Conservation (phyloP, 2,329 filamentous ascomycete genomes). For the Hypoxylon sp. region DNA sequence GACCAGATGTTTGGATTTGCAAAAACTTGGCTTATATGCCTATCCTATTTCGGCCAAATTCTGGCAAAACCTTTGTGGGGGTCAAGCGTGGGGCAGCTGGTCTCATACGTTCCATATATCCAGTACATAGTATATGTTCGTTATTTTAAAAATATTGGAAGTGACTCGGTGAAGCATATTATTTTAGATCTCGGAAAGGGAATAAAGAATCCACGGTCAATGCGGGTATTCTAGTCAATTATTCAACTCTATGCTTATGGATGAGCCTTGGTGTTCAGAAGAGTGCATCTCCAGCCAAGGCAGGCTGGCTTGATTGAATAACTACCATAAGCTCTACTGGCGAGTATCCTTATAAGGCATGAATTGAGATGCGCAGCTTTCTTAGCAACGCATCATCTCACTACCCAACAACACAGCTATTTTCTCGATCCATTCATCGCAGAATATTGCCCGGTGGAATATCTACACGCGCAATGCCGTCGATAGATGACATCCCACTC, state of each 20-base stretch:
- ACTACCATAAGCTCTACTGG: background rate
- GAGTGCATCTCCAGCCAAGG: no score
- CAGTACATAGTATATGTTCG: no score
- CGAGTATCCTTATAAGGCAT: background rate
- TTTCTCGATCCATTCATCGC: constrained; percentile 5
- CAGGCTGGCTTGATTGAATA: no score
- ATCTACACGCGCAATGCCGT: constrained; percentile 55
- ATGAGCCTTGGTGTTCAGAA: background rate
- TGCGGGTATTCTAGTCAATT: background rate
- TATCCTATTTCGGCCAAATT: background rate
- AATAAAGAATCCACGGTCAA: background rate
- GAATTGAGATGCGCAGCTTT: constrained; percentile 26
- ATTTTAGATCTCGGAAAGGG: background rate
- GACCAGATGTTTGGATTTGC: background rate
- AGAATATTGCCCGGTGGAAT: background rate
- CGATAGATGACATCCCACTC: constrained; percentile 61
- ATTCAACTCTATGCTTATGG: background rate
- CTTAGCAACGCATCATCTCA: constrained; percentile 2
- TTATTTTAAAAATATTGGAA: background rate
- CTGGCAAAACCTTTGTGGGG: background rate
- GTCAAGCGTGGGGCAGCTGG: no score
- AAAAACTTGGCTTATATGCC: constrained; percentile 1
- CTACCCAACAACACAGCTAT: background rate
- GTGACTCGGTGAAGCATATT: background rate
- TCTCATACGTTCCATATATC: no score